A percentile compares a stretch with the other conserved stretches of the same genome.
Evolutionary conservation across 441 rosid species (phyloP).

Genomic region (Erodium moschatum): DNA sequence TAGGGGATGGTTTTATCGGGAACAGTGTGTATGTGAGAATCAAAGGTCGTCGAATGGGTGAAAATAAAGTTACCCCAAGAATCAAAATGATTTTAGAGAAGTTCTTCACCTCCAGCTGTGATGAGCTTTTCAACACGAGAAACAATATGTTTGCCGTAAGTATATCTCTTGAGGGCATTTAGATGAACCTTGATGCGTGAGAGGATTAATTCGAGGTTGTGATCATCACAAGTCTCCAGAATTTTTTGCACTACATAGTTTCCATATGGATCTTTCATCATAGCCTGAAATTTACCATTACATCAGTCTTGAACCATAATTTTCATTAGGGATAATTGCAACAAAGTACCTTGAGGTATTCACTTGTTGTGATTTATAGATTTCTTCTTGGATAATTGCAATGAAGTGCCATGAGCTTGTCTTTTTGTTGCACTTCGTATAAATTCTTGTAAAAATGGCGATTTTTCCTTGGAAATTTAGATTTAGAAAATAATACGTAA

Average conservation of each 20-base stretch:
- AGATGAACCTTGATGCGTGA: constrained; percentile 83
- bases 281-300: constrained; percentile 42
- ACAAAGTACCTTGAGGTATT: background rate
- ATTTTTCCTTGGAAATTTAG: no score
- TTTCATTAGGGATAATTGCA: background rate
- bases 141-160: constrained; percentile 94
- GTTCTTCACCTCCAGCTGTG: constrained; percentile 76
- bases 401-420: no score
- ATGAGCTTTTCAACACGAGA: constrained; percentile 97
- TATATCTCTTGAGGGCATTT: constrained; percentile 88
- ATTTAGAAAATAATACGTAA: no score
- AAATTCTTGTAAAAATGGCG: no score
- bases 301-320: background rate
- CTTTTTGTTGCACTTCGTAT: no score
- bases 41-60: no score
- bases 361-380: background rate
- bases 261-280: constrained; percentile 99
- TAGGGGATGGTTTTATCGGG: no score
- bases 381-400: no score
- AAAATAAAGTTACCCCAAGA: no score
- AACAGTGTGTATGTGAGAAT: no score
- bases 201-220: constrained; percentile 81
- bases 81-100: background rate
- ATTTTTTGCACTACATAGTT: constrained; percentile 94
- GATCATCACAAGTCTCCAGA: constrained; percentile 89